Evolutionary conservation across 768 basidiomycete species (phyloP).

Genomic region (Mycena belliarum): DNA sequence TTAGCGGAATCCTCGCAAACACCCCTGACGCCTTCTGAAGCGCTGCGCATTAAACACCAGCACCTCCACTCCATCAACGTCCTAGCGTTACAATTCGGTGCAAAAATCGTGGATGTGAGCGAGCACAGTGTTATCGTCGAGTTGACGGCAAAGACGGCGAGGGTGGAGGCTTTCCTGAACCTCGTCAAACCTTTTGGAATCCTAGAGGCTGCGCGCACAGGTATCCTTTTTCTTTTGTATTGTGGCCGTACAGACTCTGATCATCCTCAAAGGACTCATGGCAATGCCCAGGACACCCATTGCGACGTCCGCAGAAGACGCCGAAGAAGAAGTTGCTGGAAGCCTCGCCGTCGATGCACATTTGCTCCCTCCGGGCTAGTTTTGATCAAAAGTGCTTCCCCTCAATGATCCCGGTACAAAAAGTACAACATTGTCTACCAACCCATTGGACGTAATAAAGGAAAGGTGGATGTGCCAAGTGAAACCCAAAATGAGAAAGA

Average conservation of each 20-base stretch:
- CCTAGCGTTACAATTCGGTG: conserved; percentile 87
- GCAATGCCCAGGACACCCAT: conserved; percentile 98
- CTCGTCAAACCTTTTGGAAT: conserved; percentile 94
- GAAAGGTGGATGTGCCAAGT: not conserved
- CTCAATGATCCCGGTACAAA: not conserved
- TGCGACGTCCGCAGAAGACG: conserved; percentile 56
- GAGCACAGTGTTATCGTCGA: conserved; percentile 96
- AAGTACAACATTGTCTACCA: conserved; percentile 13
- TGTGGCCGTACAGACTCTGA: conserved; percentile 2
- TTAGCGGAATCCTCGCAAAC: conserved; percentile 29
- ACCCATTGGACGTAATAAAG: conserved; percentile 17
- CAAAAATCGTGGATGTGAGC: conserved; percentile 91
- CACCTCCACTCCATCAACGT: conserved; percentile 86
- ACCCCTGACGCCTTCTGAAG: conserved; percentile 75
- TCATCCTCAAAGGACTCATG: conserved; percentile 74
- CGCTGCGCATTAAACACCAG: conserved; percentile 85
- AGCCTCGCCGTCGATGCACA: conserved; percentile 82
- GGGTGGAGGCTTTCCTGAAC: conserved; percentile 91
- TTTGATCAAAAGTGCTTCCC: not conserved
- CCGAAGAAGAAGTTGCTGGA: conserved; percentile 36
- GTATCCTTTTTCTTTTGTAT: conserved; percentile 47
- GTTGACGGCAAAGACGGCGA: conserved; percentile 86
- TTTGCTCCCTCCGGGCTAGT: conserved; percentile 90
- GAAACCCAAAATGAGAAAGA: not conserved
- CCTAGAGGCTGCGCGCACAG: conserved; percentile 92